Percentiles rank a stretch among this genome's conserved stretches.
These are phyloP conservation scores for Triticum urartu DNA, from an alignment of 176 grass and related monocot species.

Conservation along the genomic window DNA sequence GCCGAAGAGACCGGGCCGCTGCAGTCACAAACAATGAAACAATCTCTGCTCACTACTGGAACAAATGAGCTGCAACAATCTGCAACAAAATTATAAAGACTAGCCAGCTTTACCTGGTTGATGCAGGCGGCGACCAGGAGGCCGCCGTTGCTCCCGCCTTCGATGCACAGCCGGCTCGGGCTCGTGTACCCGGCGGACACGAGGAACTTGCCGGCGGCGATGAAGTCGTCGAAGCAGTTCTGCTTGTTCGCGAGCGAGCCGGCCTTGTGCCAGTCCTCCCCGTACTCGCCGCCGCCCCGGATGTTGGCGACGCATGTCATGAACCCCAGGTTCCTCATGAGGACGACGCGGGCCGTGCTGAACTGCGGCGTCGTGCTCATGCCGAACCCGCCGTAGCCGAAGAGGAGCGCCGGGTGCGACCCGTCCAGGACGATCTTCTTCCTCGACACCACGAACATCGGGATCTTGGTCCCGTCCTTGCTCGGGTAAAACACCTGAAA, in stretches of 20 bases:
- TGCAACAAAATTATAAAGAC: neutral
- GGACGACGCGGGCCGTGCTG: conserved; percentile 56
- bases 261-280: conserved; percentile 78
- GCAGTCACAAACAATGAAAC: neutral
- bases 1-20: conserved; percentile 86
- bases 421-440: conserved; percentile 64
- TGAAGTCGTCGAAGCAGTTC: conserved; percentile 95
- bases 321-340: conserved; percentile 65
- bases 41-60: neutral
- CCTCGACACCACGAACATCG: conserved; percentile 80
- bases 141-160: conserved; percentile 91
- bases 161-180: conserved; percentile 61
- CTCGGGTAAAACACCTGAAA: conserved; percentile 66
- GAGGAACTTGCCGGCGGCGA: conserved; percentile 68
- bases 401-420: conserved; percentile 63
- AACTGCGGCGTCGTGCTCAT: conserved; percentile 75
- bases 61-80: neutral
- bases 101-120: conserved; percentile 49
- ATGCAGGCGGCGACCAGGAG: conserved; percentile 91
- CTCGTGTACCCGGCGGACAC: conserved; percentile 65
- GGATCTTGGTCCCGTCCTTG: conserved; percentile 79
- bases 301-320: conserved; percentile 83
- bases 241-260: conserved; percentile 78
- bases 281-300: conserved; percentile 89
- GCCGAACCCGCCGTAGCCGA: conserved; percentile 87